A percentile compares a stretch with the other conserved stretches of the same genome.
Conservation (phyloP, 257 asterid species). For the Thymus quinquecostatus region DNA sequence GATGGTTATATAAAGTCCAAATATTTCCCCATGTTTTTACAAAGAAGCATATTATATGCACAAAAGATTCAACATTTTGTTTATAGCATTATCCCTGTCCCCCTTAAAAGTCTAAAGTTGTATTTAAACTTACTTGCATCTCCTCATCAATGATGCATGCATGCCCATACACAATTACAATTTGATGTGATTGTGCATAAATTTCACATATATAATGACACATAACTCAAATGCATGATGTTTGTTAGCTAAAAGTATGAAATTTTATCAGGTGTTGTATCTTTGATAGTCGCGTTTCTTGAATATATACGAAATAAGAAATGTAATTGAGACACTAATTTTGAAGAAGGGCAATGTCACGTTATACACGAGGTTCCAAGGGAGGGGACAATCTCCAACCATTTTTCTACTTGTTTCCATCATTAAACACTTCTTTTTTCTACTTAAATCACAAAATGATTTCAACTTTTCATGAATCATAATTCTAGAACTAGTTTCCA, state of each 20-base stretch:
- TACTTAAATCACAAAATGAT: constrained; percentile 15
- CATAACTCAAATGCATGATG: no score
- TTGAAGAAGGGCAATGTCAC: constrained; percentile 25
- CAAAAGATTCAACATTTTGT: constrained; percentile 14
- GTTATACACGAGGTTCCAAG: constrained; percentile 34
- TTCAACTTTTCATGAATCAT: constrained; percentile 30
- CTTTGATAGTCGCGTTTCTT: no score
- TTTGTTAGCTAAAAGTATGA: neutral
- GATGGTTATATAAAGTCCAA: constrained; percentile 12
- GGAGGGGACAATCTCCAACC: constrained; percentile 41
- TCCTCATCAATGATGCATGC: constrained; percentile 4
- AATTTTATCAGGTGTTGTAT: neutral
- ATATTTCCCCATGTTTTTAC: constrained; percentile 20
- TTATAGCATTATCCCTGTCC: constrained; percentile 14
- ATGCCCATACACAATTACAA: constrained; percentile 14
- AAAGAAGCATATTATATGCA: constrained; percentile 18
- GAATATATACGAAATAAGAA: neutral
- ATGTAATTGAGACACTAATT: neutral
- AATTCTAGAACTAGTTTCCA: constrained; percentile 34
- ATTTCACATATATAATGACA: neutral
- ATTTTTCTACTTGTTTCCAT: constrained; percentile 32
- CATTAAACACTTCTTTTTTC: constrained; percentile 17
- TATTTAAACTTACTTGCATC: constrained; percentile 5
- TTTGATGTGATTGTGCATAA: neutral
- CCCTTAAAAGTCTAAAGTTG: constrained; percentile 19